These are phyloP conservation scores for Arabidopsis hybrid DNA, from an alignment of 441 rosid genomes.

Conservation along the genomic window DNA sequence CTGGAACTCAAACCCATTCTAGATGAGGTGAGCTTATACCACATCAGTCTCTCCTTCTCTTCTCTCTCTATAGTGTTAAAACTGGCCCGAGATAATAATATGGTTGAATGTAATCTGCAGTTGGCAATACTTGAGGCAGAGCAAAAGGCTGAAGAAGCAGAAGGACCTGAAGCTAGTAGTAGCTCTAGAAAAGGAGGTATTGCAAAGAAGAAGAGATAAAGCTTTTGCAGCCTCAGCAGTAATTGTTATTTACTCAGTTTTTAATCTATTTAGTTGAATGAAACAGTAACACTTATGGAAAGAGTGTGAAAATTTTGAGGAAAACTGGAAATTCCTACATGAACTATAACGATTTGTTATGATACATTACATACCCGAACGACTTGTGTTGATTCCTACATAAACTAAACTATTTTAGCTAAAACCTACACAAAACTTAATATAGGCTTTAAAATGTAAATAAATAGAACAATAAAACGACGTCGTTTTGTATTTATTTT, in stretches of 20 bases:
- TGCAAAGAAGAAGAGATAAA: slow-evolving; percentile 63
- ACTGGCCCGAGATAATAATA: background rate
- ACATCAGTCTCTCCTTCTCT: background rate
- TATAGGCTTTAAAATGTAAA: too few species aligned
- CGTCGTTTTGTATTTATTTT: too few species aligned
- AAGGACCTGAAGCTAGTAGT: slow-evolving; percentile 71
- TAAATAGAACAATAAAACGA: too few species aligned
- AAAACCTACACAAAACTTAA: too few species aligned
- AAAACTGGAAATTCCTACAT: background rate
- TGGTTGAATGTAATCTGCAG: slow-evolving; percentile 50
- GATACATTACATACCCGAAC: too few species aligned
- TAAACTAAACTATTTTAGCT: background rate
- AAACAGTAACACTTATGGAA: background rate
- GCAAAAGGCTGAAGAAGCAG: slow-evolving; percentile 96
- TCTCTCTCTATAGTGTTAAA: background rate
- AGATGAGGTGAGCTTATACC: slow-evolving; percentile 67
- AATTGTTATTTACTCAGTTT: slow-evolving; percentile 29
- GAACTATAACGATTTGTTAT: background rate
- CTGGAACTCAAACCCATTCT: slow-evolving; percentile 93
- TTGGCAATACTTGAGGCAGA: slow-evolving; percentile 89
- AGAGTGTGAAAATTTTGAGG: background rate
- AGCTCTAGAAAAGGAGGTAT: slow-evolving; percentile 67
- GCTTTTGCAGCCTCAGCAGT: slow-evolving; percentile 8
- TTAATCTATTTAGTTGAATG: slow-evolving; percentile 4
- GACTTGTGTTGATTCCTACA: background rate